Evolutionary conservation across 257 asterid species (phyloP).

Genomic region (Verbascum thapsus): DNA sequence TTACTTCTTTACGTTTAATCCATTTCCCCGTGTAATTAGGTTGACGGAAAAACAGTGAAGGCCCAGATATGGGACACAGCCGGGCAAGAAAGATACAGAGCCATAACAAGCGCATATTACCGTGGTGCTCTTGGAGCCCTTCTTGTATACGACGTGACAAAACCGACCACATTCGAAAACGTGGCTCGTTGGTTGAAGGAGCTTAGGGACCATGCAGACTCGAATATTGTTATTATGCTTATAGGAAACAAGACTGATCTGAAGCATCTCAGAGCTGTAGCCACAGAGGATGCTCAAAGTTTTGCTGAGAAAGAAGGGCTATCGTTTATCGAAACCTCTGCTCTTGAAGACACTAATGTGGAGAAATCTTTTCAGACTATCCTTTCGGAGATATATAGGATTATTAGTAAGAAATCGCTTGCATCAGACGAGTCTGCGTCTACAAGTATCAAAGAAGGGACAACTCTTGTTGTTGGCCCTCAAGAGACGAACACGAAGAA

Average conservation of each 20-base stretch:
- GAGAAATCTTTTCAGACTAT: slow-evolving; percentile 70
- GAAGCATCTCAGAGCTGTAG: slow-evolving; percentile 74
- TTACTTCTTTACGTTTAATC: too few relatives aligned
- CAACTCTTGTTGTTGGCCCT: slow-evolving; percentile 39
- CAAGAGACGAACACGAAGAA: slow-evolving; percentile 31
- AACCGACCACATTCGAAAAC: slow-evolving; percentile 71
- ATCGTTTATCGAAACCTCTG: slow-evolving; percentile 77
- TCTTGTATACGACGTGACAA: slow-evolving; percentile 73
- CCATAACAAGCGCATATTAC: slow-evolving; percentile 80
- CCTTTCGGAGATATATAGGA: slow-evolving; percentile 68
- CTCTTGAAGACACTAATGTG: slow-evolving; percentile 71
- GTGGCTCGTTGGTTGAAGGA: slow-evolving; percentile 83
- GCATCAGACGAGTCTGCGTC: slow-evolving; percentile 36
- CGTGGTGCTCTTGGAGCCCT: slow-evolving; percentile 86
- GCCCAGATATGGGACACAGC: slow-evolving; percentile 93
- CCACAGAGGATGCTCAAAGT: slow-evolving; percentile 75
- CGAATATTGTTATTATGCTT: slow-evolving; percentile 76
- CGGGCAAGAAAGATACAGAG: slow-evolving; percentile 80
- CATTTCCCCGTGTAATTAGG: slow-evolving; percentile 32
- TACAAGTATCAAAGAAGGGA: slow-evolving; percentile 35
- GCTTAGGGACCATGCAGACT: slow-evolving; percentile 77
- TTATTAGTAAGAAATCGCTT: slow-evolving; percentile 59
- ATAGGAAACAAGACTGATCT: slow-evolving; percentile 74
- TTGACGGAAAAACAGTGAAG: slow-evolving; percentile 71
- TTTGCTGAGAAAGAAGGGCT: slow-evolving; percentile 73